A percentile compares a stretch with the other conserved stretches of the same genome.
These are phyloP conservation scores for Phascolomyces articulosus DNA, from an alignment of 371 early-diverging fungal species.

Conservation along the genomic window DNA sequence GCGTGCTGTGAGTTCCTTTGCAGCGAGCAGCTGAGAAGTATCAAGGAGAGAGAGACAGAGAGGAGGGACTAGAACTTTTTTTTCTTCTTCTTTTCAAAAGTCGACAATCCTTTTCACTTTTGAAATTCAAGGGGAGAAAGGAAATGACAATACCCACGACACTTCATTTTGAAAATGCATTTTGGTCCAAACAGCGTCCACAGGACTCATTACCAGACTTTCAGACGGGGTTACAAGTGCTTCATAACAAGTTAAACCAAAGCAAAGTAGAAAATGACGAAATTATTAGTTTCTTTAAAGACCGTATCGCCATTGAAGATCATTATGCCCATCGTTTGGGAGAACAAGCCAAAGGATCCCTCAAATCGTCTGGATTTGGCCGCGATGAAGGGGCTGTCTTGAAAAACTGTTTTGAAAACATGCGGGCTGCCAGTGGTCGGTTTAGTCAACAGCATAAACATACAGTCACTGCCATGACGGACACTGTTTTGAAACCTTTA, in stretches of 20 bases:
- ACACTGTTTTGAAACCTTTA: constrained; percentile 64
- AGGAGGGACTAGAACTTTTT: background rate
- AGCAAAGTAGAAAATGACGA: constrained; percentile 76
- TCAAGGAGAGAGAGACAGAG: background rate
- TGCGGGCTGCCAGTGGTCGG: constrained; percentile 60
- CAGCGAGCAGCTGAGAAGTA: background rate
- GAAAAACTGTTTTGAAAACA: constrained; percentile 63
- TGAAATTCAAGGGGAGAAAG: too few relatives aligned
- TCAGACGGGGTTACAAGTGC: constrained; percentile 56
- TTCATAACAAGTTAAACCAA: constrained; percentile 73
- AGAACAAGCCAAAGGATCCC: constrained; percentile 48
- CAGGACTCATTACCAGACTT: constrained; percentile 41
- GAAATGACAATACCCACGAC: background rate
- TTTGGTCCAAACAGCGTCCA: constrained; percentile 52
- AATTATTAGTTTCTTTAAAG: constrained; percentile 66
- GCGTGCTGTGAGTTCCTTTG: background rate
- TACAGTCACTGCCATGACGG: constrained; percentile 56
- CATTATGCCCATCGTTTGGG: constrained; percentile 58
- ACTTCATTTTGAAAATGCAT: constrained; percentile 48
- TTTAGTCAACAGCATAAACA: constrained; percentile 62
- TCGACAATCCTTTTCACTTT: background rate
- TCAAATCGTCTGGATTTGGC: constrained; percentile 59
- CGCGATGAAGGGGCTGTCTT: constrained; percentile 79
- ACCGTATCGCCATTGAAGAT: constrained; percentile 70
- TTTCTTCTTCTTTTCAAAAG: background rate